Conservation (phyloP, 2,329 filamentous ascomycete genomes). For the Calonectria hawksworthii region DNA sequence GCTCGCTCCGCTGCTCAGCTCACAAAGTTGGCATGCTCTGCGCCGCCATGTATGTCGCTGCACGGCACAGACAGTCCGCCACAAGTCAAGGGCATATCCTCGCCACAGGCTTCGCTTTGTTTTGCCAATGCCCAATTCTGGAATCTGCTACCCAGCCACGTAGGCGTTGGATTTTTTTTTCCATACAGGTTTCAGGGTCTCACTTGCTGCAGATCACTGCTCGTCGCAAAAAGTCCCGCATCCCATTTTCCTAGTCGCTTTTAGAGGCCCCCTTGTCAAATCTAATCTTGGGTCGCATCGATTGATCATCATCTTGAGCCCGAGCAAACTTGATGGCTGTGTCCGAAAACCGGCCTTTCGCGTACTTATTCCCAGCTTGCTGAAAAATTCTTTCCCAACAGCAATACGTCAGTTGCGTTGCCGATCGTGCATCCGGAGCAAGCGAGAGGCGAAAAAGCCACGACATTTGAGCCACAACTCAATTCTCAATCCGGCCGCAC, state of each 20-base stretch:
- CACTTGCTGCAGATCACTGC: slow-evolving; percentile 8
- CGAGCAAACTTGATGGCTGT: background rate
- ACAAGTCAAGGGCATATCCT: background rate
- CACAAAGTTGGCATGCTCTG: slow-evolving; percentile 13
- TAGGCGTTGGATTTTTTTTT: slow-evolving; percentile 1
- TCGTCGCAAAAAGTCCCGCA: slow-evolving; percentile 11
- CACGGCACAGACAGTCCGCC: background rate
- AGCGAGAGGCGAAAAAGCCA: slow-evolving; percentile 21
- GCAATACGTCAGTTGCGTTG: slow-evolving; percentile 11
- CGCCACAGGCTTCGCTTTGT: background rate
- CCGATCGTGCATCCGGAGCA: slow-evolving; percentile 9
- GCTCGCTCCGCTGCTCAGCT: slow-evolving; percentile 13
- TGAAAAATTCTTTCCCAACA: background rate
- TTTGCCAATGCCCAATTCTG: background rate
- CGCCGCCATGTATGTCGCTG: slow-evolving; percentile 1
- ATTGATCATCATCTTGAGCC: slow-evolving; percentile 6
- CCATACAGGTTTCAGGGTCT: slow-evolving; percentile 12
- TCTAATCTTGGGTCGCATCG: slow-evolving; percentile 11
- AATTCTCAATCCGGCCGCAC: slow-evolving; percentile 23
- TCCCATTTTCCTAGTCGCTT: background rate
- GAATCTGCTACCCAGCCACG: slow-evolving; percentile 7
- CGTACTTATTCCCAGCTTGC: background rate
- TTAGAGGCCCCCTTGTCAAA: background rate
- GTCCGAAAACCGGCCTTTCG: slow-evolving; percentile 6
- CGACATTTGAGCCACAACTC: slow-evolving; percentile 18